Percentiles rank a stretch among this genome's conserved stretches.
Conservation (phyloP, 768 basidiomycete genomes). For the Termitomyces sp. region DNA sequence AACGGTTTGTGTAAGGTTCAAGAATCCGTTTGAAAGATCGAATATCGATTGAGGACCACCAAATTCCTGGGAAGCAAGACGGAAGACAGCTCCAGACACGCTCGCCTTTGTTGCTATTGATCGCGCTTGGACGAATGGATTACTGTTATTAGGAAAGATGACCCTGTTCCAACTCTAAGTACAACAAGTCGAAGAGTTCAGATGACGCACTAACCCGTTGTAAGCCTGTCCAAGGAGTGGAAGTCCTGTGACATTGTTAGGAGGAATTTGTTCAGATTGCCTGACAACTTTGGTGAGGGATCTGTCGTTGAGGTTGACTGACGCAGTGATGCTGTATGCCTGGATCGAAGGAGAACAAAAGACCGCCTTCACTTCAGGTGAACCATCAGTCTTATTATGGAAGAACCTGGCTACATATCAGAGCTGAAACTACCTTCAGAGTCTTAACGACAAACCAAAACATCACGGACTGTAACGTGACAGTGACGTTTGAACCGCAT, state of each 20-base stretch:
- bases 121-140: conserved; percentile 48
- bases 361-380: conserved; percentile 40
- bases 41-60: conserved; percentile 42
- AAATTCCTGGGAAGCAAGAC: conserved; percentile 37
- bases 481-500: conserved; percentile 22
- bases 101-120: conserved; percentile 43
- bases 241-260: conserved; percentile 49
- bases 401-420: conserved; percentile 31
- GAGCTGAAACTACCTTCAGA: not conserved
- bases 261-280: conserved; percentile 21
- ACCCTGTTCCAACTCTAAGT: conserved; percentile 25
- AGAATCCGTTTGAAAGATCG: conserved; percentile 42
- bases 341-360: conserved; percentile 54
- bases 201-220: conserved; percentile 46
- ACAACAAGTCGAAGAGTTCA: not conserved
- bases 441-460: conserved; percentile 46
- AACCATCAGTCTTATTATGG: conserved; percentile 24
- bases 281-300: conserved; percentile 32
- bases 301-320: conserved; percentile 38
- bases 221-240: conserved; percentile 42
- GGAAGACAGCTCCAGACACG: conserved; percentile 59
- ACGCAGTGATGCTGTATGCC: conserved; percentile 36
- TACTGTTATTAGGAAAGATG: conserved; percentile 31
- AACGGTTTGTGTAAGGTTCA: conserved; percentile 42
- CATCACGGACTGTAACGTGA: conserved; percentile 50